These are phyloP conservation scores for Diaporthe helianthi DNA, from an alignment of 2,329 filamentous ascomycete genomes.

Conservation along the genomic window DNA sequence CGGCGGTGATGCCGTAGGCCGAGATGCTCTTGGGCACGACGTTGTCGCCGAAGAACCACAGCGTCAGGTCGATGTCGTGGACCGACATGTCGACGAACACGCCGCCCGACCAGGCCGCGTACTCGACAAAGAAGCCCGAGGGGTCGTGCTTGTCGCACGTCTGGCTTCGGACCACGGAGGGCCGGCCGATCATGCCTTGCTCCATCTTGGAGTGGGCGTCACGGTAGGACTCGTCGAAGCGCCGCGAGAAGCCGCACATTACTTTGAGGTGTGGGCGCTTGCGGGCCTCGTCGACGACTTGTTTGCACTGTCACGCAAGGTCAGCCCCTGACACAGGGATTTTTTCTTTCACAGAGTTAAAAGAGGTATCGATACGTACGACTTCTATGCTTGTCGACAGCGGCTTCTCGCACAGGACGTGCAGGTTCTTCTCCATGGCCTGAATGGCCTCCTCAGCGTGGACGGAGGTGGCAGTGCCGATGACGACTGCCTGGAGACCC, in stretches of 20 bases:
- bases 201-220: constrained; percentile 62
- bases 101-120: constrained; percentile 69
- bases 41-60: constrained; percentile 66
- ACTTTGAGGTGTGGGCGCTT: constrained; percentile 67
- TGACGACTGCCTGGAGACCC: constrained; percentile 49
- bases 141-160: constrained; percentile 73
- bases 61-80: constrained; percentile 71
- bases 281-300: constrained; percentile 63
- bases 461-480: constrained; percentile 54
- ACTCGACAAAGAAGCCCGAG: constrained; percentile 71
- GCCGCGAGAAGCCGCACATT: constrained; percentile 70
- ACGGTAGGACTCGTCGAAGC: constrained; percentile 71
- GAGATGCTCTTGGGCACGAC: constrained; percentile 61
- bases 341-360: no score
- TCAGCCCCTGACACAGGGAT: background rate
- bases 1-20: constrained; percentile 64
- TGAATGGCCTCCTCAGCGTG: constrained; percentile 65
- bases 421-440: constrained; percentile 60
- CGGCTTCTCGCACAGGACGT: constrained; percentile 68
- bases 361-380: background rate
- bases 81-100: constrained; percentile 77
- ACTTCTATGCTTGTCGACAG: constrained; percentile 64
- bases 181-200: constrained; percentile 64
- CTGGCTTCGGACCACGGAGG: constrained; percentile 67
- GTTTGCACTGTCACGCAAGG: constrained; percentile 36